Evolutionary conservation across 306 rosid species (phyloP).

Genomic region (Parietaria judaica): DNA sequence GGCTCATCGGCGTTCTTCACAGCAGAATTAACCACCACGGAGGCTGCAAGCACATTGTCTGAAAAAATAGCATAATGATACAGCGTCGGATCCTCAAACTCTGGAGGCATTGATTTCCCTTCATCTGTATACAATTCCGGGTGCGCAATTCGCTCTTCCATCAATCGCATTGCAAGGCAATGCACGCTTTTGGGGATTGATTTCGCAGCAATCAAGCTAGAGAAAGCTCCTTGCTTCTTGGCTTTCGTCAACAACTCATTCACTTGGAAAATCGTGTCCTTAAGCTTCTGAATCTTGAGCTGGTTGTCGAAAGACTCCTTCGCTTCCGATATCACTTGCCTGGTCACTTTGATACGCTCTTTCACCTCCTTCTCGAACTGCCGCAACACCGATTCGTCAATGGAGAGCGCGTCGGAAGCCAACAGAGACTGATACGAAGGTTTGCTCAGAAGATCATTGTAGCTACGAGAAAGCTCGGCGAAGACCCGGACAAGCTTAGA

Average conservation of each 20-base stretch:
- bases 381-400: slow-evolving; percentile 64
- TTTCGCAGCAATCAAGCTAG: slow-evolving; percentile 81
- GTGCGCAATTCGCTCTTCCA: slow-evolving; percentile 70
- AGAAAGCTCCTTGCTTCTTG: slow-evolving; percentile 94
- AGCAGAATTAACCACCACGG: slow-evolving; percentile 78
- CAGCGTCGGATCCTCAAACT: slow-evolving; percentile 61
- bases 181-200: slow-evolving; percentile 76
- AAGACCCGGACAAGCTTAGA: slow-evolving; percentile 76
- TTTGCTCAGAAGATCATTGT: slow-evolving; percentile 63
- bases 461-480: slow-evolving; percentile 66
- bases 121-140: slow-evolving; percentile 53
- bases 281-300: slow-evolving; percentile 90
- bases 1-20: slow-evolving; percentile 76
- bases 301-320: slow-evolving; percentile 89
- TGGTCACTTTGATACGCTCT: slow-evolving; percentile 68
- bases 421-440: slow-evolving; percentile 46
- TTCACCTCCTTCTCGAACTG: slow-evolving; percentile 91
- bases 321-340: slow-evolving; percentile 77
- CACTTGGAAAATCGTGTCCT: slow-evolving; percentile 81
- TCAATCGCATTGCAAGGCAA: slow-evolving; percentile 63
- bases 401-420: slow-evolving; percentile 41
- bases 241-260: slow-evolving; percentile 81
- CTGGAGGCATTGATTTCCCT: slow-evolving; percentile 49
- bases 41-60: slow-evolving; percentile 69
- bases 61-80: slow-evolving; percentile 83